These are phyloP conservation scores for Beta vulgaris DNA, from an alignment of 148 eudicot species.

Conservation along the genomic window DNA sequence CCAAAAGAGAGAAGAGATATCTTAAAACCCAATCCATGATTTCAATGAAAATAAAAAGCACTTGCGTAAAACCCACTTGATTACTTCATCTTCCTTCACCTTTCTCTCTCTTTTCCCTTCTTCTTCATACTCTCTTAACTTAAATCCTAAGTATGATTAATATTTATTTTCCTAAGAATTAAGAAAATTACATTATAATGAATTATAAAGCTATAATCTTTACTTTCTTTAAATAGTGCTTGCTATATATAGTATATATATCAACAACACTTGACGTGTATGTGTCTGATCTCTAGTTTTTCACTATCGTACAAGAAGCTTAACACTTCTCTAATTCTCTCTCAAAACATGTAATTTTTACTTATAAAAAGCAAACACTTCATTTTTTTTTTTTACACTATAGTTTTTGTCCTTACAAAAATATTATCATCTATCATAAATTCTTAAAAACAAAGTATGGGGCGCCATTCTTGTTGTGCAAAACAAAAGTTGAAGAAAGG, in stretches of 20 bases:
- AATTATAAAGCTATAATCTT: neutral
- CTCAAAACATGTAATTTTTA: conserved; percentile 4
- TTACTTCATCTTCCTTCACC: conserved; percentile 37
- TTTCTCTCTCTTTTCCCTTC: conserved; percentile 30
- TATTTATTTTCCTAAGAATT: conserved; percentile 15
- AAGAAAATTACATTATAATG: neutral
- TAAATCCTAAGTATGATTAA: conserved; percentile 63
- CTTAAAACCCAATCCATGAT: conserved; percentile 31
- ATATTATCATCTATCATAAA: too few species aligned
- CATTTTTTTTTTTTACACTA: neutral
- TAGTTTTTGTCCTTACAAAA: neutral
- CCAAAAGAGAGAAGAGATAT: neutral
- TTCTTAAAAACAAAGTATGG: conserved; percentile 29
- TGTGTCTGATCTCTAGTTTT: conserved; percentile 15
- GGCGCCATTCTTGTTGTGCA: conserved; percentile 33
- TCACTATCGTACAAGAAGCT: neutral
- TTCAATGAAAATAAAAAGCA: conserved; percentile 33
- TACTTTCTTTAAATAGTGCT: neutral
- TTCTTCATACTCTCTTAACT: conserved; percentile 43
- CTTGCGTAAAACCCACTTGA: conserved; percentile 83
- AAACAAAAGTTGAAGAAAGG: conserved; percentile 45
- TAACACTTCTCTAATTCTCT: neutral
- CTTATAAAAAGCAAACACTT: conserved; percentile 16
- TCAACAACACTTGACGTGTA: conserved; percentile 24
- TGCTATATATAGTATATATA: conserved; percentile 22